phyloP scores from a whole-genome alignment of 148 eudicot species.

The Fagopyrum homotropicum region DNA sequence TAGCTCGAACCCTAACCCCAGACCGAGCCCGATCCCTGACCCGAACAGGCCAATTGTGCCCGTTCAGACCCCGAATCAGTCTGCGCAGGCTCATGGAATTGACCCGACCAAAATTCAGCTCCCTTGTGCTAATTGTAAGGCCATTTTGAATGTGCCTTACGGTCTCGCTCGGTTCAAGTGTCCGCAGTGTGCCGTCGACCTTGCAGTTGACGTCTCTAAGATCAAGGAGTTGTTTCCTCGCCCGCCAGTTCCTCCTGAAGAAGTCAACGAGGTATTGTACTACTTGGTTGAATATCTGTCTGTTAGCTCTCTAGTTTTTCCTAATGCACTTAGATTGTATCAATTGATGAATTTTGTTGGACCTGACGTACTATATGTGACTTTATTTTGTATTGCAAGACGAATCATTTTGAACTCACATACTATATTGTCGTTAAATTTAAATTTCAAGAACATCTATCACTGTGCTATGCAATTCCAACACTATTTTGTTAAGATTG shows the following conservation, averaged over 20 bases:
- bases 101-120: slow-evolving; percentile 83
- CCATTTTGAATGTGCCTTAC: slow-evolving; percentile 84
- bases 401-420: background rate
- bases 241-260: slow-evolving; percentile 46
- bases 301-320: background rate
- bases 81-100: slow-evolving; percentile 62
- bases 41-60: slow-evolving; percentile 28
- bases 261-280: slow-evolving; percentile 58
- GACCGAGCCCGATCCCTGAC: slow-evolving; percentile 19
- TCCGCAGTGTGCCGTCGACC: slow-evolving; percentile 74
- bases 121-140: slow-evolving; percentile 90
- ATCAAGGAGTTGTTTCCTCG: slow-evolving; percentile 41
- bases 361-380: background rate
- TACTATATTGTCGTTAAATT: background rate
- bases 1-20: slow-evolving; percentile 25
- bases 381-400: background rate
- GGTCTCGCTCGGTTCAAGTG: slow-evolving; percentile 77
- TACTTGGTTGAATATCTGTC: background rate
- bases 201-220: slow-evolving; percentile 68
- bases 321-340: background rate
- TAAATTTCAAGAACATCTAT: background rate
- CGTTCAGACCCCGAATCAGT: slow-evolving; percentile 23
- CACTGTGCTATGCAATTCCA: background rate
- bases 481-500: background rate
- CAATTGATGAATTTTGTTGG: background rate